Evolutionary conservation across 495 filamentous ascomycete genomes (phyloP).

Genomic region (Penicillium riverlandense): DNA sequence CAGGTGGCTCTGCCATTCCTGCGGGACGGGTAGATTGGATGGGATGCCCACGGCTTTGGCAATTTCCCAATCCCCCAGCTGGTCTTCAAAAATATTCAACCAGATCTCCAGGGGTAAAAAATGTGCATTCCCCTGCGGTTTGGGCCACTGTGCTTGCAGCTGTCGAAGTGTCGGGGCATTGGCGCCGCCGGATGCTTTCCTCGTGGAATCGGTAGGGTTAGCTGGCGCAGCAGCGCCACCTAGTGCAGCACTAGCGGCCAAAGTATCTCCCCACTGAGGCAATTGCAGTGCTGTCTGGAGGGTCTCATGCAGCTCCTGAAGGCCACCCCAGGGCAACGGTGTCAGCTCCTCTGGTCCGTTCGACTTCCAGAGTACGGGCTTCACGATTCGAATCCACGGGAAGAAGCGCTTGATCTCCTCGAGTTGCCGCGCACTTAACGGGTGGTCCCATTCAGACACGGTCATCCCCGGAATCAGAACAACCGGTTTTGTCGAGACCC

Average conservation of each 20-base stretch:
- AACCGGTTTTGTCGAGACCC: slow-evolving; percentile 79
- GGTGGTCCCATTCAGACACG: slow-evolving; percentile 75
- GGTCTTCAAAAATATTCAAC: slow-evolving; percentile 75
- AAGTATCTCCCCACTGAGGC: slow-evolving; percentile 10
- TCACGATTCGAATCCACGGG: slow-evolving; percentile 69
- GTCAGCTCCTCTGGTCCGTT: slow-evolving; percentile 42
- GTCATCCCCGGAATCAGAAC: slow-evolving; percentile 79
- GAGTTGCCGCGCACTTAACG: slow-evolving; percentile 74
- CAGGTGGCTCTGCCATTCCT: slow-evolving; percentile 59
- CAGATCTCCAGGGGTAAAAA: slow-evolving; percentile 77
- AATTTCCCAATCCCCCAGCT: slow-evolving; percentile 80
- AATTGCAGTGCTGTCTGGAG: slow-evolving; percentile 49
- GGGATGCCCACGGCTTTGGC: slow-evolving; percentile 73
- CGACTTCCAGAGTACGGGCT: slow-evolving; percentile 69
- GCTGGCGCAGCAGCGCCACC: not conserved
- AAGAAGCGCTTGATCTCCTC: slow-evolving; percentile 72
- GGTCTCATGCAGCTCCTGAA: slow-evolving; percentile 55
- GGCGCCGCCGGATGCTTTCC: slow-evolving; percentile 53
- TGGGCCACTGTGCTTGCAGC: slow-evolving; percentile 23
- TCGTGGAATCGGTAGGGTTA: slow-evolving; percentile 27
- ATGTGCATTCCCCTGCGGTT: slow-evolving; percentile 12
- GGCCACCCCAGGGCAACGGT: slow-evolving; percentile 57
- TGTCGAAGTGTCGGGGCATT: slow-evolving; percentile 47
- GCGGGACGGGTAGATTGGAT: slow-evolving; percentile 63
- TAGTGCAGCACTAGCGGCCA: not conserved